Evolutionary conservation across 805 yeast species (phyloP).

Genomic region (Saturnispora serradocipensis): DNA sequence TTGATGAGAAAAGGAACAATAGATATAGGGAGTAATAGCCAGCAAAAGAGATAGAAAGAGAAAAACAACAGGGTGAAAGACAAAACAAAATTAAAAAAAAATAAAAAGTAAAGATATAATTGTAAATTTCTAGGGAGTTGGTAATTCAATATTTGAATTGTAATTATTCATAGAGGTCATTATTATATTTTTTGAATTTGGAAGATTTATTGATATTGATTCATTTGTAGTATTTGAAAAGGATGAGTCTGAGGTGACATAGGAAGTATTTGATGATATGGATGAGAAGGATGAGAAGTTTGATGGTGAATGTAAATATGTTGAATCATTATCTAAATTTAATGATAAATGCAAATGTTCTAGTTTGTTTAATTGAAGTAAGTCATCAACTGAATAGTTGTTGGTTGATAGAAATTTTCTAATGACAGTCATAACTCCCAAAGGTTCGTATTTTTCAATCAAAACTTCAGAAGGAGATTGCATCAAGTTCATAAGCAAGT

Average conservation of each 20-base stretch:
- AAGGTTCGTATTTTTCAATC: constrained; percentile 38
- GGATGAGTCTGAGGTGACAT: constrained; percentile 15
- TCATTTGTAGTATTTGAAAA: neutral
- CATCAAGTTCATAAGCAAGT: constrained; percentile 36
- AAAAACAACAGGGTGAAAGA: neutral
- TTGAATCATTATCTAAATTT: neutral
- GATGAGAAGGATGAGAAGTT: constrained; percentile 27
- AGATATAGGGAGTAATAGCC: neutral
- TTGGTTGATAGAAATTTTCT: constrained; percentile 17
- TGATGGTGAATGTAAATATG: constrained; percentile 15
- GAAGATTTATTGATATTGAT: neutral
- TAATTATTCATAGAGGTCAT: neutral
- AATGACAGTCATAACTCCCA: constrained; percentile 46
- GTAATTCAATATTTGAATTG: neutral
- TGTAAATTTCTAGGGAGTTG: neutral
- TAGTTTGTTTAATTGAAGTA: neutral
- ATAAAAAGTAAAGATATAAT: neutral
- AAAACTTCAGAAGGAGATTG: constrained; percentile 43
- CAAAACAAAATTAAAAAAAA: neutral
- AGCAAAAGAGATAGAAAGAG: neutral
- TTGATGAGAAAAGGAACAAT: neutral
- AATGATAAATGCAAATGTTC: constrained; percentile 9
- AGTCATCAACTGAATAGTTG: constrained; percentile 1
- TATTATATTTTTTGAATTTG: neutral
- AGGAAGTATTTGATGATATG: constrained; percentile 25